Base-by-base conservation (phyloP, 2,329 filamentous ascomycete species). In the Xylaria sp. region DNA sequence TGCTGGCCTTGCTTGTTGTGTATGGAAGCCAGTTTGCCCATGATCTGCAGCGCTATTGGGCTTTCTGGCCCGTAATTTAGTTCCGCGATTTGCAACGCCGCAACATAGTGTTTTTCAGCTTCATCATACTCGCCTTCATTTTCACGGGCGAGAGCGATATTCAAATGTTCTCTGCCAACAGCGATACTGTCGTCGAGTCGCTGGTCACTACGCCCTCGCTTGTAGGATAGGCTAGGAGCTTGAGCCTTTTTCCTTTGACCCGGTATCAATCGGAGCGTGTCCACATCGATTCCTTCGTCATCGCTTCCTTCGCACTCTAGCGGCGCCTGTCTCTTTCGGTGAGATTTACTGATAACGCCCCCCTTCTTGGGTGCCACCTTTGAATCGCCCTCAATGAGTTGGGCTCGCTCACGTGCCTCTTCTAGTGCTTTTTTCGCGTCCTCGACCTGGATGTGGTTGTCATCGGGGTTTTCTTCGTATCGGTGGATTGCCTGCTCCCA, bases 341-440 rank as follows among this genome's bases (percentile, higher is more conserved):
- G 15, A n/a, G 15, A 13, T 46, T n/a, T 13, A 46, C 15, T 46
- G 15, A 7, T 46, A 46, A 46, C 15, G 41, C 3, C 13, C 13
- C 13, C 39, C 13, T 12, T 41, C 39, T 41, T 15, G 9, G 13
- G 3, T n/a, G 13, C n/a, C 41, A 6, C 41, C 15, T 7, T 46
- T 46, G 18, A 18, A 18, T 46, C 15, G 41, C 1, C 15, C 15
- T 46, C 41, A 15, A 3, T 46, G 18, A n/a, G 15, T 7, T 46
- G 13, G 41, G 15, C 41, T 46, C 25, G 28, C 25, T 18, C 28
- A 12, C 52, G 52, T 12, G 32, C 25, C n/a, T 28, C 32, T n/a
- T 55, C 15, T 20, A 55, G 52, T n/a, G 28, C 52, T 18, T 37
- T 37, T 55, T 34, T 55, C 28, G 52, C 52, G 13, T 39, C 52